Base-by-base conservation (phyloP, 169 alveolate genomes). In the Babesia bovis region DNA sequence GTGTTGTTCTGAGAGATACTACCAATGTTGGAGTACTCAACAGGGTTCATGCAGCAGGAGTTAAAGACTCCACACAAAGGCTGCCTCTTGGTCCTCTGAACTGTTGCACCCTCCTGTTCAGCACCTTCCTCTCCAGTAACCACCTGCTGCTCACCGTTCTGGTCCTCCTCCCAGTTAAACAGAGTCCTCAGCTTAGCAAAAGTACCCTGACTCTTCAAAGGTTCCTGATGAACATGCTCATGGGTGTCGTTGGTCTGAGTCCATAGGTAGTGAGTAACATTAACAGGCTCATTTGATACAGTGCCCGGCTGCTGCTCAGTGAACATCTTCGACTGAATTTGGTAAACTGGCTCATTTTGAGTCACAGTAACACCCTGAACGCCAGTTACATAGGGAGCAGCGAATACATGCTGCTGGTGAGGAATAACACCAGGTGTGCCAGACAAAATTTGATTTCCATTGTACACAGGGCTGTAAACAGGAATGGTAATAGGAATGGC, bases 341-440 rank as follows among this genome's bases (percentile, higher is more conserved):
- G 69, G 45, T 67, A 67, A 23, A 19, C 33, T 6, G 66, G 67
- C 49, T 53, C 52, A 3, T 21, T 38, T 50, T 67, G 78, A 5
- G 1, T 12, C 10, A 38, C 51, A 15, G 52, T 2, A 25, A 28
- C 59, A 10, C 55, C 68, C 2, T 19, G 60, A 2, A 58, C 32
- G 55, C 21, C 28, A 33, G 30, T 41, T 42, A 33, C 53, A 17
- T n/a, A 13, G 19, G 82, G 82, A 23, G 82, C 25, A 2, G 82
- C 72, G 57, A 71, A 71, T n/a, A 71, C 82, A 33, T 35, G 50
- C 65, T 71, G 61, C 50, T 71, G 82, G 15, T 71, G 82, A 44
- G 82, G 82, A 6, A 71, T 12, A 30, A 71, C 36, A 7, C 82
- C 82, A 4, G 61, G 28, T 0, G 55, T 25, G 0, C 68, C 78